phyloP scores from a whole-genome alignment of 2,329 filamentous ascomycete species.

The Cercospora sesami region DNA sequence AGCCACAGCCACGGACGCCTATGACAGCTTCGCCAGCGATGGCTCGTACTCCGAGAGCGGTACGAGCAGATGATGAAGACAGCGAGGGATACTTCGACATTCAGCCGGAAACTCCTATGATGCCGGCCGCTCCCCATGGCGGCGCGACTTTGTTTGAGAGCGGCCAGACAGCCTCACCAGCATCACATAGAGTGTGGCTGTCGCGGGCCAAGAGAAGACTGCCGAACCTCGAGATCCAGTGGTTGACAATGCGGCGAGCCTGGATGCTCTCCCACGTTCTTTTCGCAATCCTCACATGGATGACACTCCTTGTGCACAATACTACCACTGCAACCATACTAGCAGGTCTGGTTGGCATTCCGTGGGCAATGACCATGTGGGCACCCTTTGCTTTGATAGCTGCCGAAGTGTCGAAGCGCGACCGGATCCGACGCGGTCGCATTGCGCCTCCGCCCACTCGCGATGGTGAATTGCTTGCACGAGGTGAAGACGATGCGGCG shows the following conservation, averaged over 20 bases:
- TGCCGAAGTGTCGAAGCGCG: conserved; percentile 81
- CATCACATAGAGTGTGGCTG: background rate
- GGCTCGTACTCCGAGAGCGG: conserved; percentile 16
- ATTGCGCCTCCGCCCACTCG: conserved; percentile 42
- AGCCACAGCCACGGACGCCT: conserved; percentile 41
- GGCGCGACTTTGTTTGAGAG: conserved; percentile 14
- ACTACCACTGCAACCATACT: conserved; percentile 72
- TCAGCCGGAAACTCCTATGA: background rate
- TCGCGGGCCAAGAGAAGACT: conserved; percentile 1
- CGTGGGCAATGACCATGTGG: conserved; percentile 87
- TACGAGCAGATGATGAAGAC: background rate
- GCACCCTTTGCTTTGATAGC: conserved; percentile 94
- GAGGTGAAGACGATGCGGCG: conserved; percentile 56
- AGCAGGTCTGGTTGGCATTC: conserved; percentile 79
- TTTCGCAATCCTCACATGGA: conserved; percentile 78
- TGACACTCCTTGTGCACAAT: conserved; percentile 74
- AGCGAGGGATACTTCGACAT: conserved; percentile 14
- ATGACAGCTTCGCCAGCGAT: conserved; percentile 42
- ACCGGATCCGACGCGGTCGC: conserved; percentile 62
- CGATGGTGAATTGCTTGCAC: conserved; percentile 42
- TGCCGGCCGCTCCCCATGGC: conserved; percentile 3
- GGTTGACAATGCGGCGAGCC: conserved; percentile 80
- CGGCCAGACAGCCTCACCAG: background rate
- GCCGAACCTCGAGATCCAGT: conserved; percentile 66
- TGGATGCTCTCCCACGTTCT: conserved; percentile 86